Conservation (phyloP, 2,329 filamentous ascomycete genomes). For the Colletotrichum destructivum region DNA sequence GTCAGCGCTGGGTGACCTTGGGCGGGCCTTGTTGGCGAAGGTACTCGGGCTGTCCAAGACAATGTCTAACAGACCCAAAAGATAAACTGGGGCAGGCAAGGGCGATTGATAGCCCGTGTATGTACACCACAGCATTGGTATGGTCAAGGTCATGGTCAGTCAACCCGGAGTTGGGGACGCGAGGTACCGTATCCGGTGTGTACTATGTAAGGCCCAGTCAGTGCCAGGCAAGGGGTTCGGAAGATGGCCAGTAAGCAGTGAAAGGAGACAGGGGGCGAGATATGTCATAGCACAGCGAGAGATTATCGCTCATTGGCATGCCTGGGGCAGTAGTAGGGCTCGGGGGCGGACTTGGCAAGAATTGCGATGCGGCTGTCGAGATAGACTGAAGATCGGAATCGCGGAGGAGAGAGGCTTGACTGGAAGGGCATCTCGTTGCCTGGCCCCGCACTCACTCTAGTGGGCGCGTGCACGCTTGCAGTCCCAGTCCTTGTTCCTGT, state of each 20-base stretch:
- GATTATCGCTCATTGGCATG: constrained; percentile 31
- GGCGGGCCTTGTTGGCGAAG: constrained; percentile 24
- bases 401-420: constrained; percentile 40
- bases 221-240: constrained; percentile 32
- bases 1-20: constrained; percentile 33
- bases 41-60: constrained; percentile 34
- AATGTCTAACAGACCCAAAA: constrained; percentile 38
- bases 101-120: constrained; percentile 16
- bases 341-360: constrained; percentile 39
- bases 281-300: constrained; percentile 28
- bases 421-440: constrained; percentile 40
- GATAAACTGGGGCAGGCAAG: constrained; percentile 39
- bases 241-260: constrained; percentile 26
- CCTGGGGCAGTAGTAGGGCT: constrained; percentile 16
- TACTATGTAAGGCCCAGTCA: constrained; percentile 12
- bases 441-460: constrained; percentile 42
- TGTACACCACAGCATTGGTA: constrained; percentile 36
- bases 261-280: constrained; percentile 17
- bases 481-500: constrained; percentile 34
- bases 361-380: constrained; percentile 37
- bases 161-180: constrained; percentile 36
- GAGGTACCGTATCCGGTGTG: constrained; percentile 19
- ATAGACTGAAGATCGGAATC: constrained; percentile 42
- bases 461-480: constrained; percentile 40
- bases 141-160: constrained; percentile 29